Evolutionary conservation across 345 rosid species (phyloP), one percentile per base, ranked within the genome.

Genomic region (Citrus trifoliata): DNA sequence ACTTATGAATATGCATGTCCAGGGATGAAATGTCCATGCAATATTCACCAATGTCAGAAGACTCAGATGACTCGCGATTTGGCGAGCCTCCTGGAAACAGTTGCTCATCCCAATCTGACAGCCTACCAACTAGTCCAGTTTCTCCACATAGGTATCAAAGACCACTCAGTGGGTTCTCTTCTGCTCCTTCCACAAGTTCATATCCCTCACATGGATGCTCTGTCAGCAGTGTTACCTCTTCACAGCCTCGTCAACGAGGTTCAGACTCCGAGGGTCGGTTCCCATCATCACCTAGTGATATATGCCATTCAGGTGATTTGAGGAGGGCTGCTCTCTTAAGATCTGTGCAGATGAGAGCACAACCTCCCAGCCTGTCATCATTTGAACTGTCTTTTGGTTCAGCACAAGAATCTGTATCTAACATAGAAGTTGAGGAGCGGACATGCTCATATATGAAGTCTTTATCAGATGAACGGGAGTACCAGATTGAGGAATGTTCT

Each of bases 201-300:
- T 74, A 78, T 61, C 82, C 84, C 35, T 86, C 82, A 13, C 78
- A 82, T 79, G 75, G 85, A 70, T 73, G 74, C 79, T 65, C 79
- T 38, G 67, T 81, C 24, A 42, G 82, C 25, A 66, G 85, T 28
- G 75, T 38, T 28, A 28, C 86, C 46, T 74, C 79, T 71, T 82
- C 95, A 62, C 97, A 83, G 80, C 73, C 93, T 68, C 93, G 92
- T 21, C 95, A 87, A 70, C 84, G 95, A 80, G 92, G 93, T 42
- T 94, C 98, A 4, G 97, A 97, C 59, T 90, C 99, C 0, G 98
- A 94, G 79, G 93, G 98, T 53, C 87, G 98, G 80, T 90, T 97
- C 81, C 98, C 98, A 0, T 97, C 98, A 37, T 94, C 99, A 25
- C 98, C 98, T 33, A 97, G 98, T 69, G 98, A 97, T 81, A 97